Evolutionary conservation across 495 filamentous ascomycete genomes (phyloP).

Genomic region (Articulospora tetracladia): DNA sequence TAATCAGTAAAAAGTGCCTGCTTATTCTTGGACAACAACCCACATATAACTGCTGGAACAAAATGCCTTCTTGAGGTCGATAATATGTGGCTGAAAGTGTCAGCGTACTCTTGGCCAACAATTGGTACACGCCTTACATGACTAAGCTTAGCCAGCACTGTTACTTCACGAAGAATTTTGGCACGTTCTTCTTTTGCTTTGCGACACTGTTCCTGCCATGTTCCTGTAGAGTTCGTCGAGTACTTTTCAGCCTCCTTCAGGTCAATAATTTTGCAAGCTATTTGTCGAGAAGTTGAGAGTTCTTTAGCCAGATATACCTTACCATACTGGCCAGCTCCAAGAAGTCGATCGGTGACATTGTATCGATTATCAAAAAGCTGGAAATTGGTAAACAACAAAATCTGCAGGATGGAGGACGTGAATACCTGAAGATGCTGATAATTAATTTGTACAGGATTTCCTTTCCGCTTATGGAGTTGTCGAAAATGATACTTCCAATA

Average conservation of each 20-base stretch:
- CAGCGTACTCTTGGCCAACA: background rate
- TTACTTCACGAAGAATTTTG: conserved; percentile 43
- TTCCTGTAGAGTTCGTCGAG: background rate
- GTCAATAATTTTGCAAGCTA: conserved; percentile 72
- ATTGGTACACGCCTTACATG: conserved; percentile 45
- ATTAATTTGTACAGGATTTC: conserved; percentile 7
- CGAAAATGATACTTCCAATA: conserved; percentile 33
- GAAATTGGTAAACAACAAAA: background rate
- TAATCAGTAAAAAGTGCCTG: conserved; percentile 1
- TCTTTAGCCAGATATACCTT: conserved; percentile 80
- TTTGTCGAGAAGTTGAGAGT: conserved; percentile 55
- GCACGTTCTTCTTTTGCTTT: conserved; percentile 18
- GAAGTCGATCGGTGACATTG: conserved; percentile 46
- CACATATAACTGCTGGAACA: conserved; percentile 46
- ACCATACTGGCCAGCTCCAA: conserved; percentile 83
- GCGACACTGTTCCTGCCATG: conserved; percentile 5
- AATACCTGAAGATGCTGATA: conserved; percentile 27
- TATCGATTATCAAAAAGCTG: conserved; percentile 47
- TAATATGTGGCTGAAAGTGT: conserved; percentile 53
- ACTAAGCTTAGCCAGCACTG: conserved; percentile 50
- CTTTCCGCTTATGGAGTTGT: conserved; percentile 20
- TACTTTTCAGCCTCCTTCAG: conserved; percentile 18
- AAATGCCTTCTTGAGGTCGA: conserved; percentile 52
- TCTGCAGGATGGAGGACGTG: background rate
- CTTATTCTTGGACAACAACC: conserved; percentile 22